Conservation (phyloP, 768 basidiomycete genomes). For the Rhodotorula diobovata region DNA sequence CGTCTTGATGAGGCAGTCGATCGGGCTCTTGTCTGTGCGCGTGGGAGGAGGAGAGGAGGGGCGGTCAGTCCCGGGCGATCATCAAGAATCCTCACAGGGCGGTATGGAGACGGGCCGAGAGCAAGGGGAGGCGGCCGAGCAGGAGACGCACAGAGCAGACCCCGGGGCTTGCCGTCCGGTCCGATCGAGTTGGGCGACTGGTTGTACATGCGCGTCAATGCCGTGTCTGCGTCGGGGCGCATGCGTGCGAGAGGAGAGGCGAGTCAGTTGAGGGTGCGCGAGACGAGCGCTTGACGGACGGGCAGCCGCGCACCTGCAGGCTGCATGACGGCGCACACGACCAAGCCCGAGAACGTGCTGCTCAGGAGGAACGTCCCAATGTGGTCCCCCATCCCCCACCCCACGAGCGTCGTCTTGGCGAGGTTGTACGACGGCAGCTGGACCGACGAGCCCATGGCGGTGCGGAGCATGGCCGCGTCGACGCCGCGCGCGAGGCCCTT, state of each 20-base stretch:
- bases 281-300: too few relatives aligned
- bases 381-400: constrained; percentile 67
- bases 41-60: neutral
- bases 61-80: too few relatives aligned
- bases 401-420: constrained; percentile 74
- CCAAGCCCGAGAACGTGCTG: constrained; percentile 81
- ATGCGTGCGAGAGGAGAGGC: too few relatives aligned
- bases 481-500: constrained; percentile 83
- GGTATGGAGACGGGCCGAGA: too few relatives aligned
- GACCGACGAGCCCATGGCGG: constrained; percentile 90
- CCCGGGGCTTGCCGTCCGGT: constrained; percentile 58
- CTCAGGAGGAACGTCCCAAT: constrained; percentile 82
- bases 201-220: constrained; percentile 91
- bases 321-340: constrained; percentile 79
- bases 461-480: constrained; percentile 86
- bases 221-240: constrained; percentile 48
- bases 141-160: constrained; percentile 36
- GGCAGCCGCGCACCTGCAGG: constrained; percentile 60
- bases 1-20: constrained; percentile 97
- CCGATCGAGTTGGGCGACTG: constrained; percentile 73
- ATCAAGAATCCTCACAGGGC: too few relatives aligned
- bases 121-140: neutral
- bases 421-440: constrained; percentile 95
- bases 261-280: too few relatives aligned
- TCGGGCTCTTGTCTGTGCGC: constrained; percentile 69